These are phyloP conservation scores for Silene conica DNA, from an alignment of 148 eudicot genomes.

Conservation along the genomic window DNA sequence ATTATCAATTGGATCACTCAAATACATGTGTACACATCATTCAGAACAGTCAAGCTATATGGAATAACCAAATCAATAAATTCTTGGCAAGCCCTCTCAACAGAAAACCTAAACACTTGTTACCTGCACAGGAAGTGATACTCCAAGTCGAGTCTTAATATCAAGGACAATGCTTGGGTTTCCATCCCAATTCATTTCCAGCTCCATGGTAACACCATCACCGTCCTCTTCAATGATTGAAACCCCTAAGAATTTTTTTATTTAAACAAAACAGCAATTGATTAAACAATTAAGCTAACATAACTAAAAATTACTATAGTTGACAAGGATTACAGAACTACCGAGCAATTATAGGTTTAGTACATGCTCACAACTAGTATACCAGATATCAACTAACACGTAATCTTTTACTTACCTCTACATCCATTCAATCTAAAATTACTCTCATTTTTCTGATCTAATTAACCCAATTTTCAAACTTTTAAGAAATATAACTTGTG, in stretches of 20 bases:
- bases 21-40: not conserved
- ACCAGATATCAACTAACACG: no score
- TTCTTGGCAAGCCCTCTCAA: not conserved
- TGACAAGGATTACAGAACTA: not conserved
- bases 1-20: not conserved
- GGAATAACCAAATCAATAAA: not conserved
- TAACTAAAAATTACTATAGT: not conserved
- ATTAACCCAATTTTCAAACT: no score
- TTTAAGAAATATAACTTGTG: no score
- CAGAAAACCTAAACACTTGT: conserved; percentile 2
- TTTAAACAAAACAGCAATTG: not conserved
- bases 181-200: conserved; percentile 99
- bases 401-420: no score
- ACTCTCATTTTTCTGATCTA: no score
- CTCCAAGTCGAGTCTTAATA: conserved; percentile 88
- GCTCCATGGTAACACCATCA: conserved; percentile 89
- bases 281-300: not conserved
- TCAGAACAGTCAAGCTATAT: not conserved
- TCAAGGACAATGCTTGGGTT: conserved; percentile 92
- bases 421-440: no score
- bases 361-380: no score
- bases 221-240: conserved; percentile 66
- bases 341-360: not conserved
- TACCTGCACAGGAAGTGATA: conserved; percentile 93
- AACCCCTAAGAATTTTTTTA: conserved; percentile 46